These are phyloP conservation scores for Trichoderma reesei DNA, from an alignment of 495 filamentous ascomycete species.

Conservation along the genomic window DNA sequence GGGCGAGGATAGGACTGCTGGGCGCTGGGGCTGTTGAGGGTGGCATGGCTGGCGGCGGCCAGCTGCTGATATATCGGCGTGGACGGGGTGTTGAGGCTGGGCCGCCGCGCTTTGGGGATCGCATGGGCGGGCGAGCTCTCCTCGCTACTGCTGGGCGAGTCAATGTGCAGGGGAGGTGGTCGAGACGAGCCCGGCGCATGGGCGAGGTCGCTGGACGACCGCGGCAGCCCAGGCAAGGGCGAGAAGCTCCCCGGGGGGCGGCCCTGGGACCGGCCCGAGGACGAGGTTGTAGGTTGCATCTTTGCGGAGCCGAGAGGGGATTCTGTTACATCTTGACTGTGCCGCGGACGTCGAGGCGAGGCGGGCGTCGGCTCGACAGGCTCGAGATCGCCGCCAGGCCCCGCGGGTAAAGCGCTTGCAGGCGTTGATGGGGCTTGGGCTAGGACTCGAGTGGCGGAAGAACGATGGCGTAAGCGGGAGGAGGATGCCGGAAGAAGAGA, in stretches of 20 bases:
- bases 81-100: conserved; percentile 12
- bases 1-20: conserved; percentile 50
- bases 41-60: conserved; percentile 22
- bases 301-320: conserved; percentile 16
- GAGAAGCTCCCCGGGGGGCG: conserved; percentile 48
- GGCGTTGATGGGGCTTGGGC: neutral
- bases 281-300: conserved; percentile 31
- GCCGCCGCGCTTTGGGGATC: conserved; percentile 20
- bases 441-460: neutral
- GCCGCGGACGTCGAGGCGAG: neutral
- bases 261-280: conserved; percentile 32
- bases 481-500: neutral
- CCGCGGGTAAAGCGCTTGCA: neutral
- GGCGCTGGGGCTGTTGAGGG: conserved; percentile 22
- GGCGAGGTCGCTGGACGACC: conserved; percentile 18
- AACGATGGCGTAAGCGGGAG: neutral
- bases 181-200: conserved; percentile 24
- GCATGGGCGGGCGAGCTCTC: conserved; percentile 21
- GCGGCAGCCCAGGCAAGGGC: conserved; percentile 29
- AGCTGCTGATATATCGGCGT: conserved; percentile 28
- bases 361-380: neutral
- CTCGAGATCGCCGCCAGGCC: neutral
- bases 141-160: conserved; percentile 37
- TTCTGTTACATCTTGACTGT: conserved; percentile 29
- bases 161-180: conserved; percentile 30